Evolutionary conservation across 176 grass and related monocot species (phyloP).

Genomic region (Alopecurus myosuroides): DNA sequence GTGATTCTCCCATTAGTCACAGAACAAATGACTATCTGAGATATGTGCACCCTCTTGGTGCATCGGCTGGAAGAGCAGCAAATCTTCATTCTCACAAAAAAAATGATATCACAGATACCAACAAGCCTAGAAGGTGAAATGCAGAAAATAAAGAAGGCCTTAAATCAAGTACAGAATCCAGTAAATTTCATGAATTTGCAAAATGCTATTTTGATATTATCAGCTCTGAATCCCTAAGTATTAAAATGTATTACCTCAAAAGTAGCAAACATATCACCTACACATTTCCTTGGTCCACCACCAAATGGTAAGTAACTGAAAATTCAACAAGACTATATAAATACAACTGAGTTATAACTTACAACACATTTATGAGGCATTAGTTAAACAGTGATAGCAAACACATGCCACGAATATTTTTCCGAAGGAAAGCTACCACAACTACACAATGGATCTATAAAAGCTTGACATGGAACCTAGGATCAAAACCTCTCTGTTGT

Average conservation of each 20-base stretch:
- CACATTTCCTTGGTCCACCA: constrained; percentile 92
- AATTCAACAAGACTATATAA: constrained; percentile 36
- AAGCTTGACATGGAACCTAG: background rate
- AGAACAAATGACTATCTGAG: background rate
- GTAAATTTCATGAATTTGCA: background rate
- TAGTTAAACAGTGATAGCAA: background rate
- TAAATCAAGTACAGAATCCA: background rate
- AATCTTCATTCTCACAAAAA: background rate
- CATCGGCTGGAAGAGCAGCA: background rate
- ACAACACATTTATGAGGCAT: background rate
- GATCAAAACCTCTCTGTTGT: background rate
- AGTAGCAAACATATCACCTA: constrained; percentile 98
- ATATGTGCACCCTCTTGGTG: background rate
- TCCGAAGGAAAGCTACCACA: background rate
- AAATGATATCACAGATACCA: background rate
- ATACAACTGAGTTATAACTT: constrained; percentile 5
- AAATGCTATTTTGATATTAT: background rate
- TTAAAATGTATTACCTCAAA: constrained; percentile 71
- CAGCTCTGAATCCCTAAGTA: background rate
- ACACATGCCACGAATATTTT: background rate
- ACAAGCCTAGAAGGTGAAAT: background rate
- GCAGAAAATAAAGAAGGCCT: background rate
- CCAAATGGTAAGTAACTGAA: constrained; percentile 99
- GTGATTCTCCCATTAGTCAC: background rate
- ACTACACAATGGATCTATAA: background rate